phyloP scores from a whole-genome alignment of 495 filamentous ascomycete species.

The Darksidea phi region DNA sequence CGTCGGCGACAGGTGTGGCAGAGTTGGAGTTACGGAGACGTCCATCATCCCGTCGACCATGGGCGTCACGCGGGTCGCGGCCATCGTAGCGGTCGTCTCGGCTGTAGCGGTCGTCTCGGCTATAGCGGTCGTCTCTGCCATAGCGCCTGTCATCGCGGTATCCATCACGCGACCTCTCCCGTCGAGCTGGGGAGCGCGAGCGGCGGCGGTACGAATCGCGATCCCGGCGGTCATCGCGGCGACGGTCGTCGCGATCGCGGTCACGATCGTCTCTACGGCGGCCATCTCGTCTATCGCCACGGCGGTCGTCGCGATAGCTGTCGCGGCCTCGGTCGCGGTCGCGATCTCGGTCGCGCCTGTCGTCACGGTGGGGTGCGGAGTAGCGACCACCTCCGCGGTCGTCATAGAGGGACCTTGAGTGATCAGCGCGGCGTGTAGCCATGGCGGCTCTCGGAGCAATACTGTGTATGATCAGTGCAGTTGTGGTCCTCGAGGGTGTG shows the following conservation, averaged over 20 bases:
- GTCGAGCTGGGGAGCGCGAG: slow-evolving; percentile 6
- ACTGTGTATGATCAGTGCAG: slow-evolving; percentile 1
- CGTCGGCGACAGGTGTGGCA: background rate
- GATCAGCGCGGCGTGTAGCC: slow-evolving; percentile 26
- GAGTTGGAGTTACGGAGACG: slow-evolving; percentile 61
- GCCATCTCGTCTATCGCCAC: slow-evolving; percentile 5
- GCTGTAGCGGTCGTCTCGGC: slow-evolving; percentile 52
- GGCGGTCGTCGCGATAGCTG: slow-evolving; percentile 19
- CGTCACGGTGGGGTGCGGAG: slow-evolving; percentile 1
- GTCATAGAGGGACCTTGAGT: slow-evolving; percentile 12
- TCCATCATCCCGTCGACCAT: slow-evolving; percentile 46
- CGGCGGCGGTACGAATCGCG: slow-evolving; percentile 8
- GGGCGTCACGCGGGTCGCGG: too few relatives aligned
- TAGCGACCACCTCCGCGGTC: slow-evolving; percentile 13
- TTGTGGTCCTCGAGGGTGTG: background rate
- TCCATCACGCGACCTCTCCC: background rate
- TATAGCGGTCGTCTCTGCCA: slow-evolving; percentile 49
- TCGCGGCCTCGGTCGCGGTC: slow-evolving; percentile 19
- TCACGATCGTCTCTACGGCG: slow-evolving; percentile 3
- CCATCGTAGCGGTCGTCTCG: slow-evolving; percentile 40
- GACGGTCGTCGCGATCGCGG: background rate
- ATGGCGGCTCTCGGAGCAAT: slow-evolving; percentile 20
- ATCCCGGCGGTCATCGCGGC: slow-evolving; percentile 7
- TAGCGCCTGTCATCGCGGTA: slow-evolving; percentile 54
- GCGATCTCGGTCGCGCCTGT: slow-evolving; percentile 9